phyloP scores from a whole-genome alignment of 345 rosid genomes.

The Kernera saxatilis region DNA sequence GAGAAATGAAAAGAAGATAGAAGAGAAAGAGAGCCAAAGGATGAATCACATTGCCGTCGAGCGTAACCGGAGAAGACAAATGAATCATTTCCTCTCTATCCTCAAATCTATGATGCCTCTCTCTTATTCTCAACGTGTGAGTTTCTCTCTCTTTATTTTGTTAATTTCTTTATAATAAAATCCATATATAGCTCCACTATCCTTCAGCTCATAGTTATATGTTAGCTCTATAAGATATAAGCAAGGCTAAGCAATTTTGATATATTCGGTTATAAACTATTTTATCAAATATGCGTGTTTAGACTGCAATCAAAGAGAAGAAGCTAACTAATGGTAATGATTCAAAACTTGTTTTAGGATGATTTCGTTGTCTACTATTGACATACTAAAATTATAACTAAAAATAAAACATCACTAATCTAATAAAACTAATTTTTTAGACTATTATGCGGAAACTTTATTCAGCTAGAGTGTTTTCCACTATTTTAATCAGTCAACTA shows the following conservation, averaged over 20 bases:
- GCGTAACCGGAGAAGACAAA: conserved; percentile 67
- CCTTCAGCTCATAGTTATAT: background rate
- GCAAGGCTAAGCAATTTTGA: background rate
- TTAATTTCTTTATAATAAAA: background rate
- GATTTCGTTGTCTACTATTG: too few species aligned
- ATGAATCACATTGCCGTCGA: conserved; percentile 65
- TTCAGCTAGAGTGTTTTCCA: too few species aligned
- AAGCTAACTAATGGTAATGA: too few species aligned
- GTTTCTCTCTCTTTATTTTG: background rate
- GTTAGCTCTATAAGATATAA: background rate
- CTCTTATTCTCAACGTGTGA: conserved; percentile 59
- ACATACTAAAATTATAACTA: too few species aligned
- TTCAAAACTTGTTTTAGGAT: too few species aligned
- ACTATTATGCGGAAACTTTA: too few species aligned
- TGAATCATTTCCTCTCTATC: conserved; percentile 55
- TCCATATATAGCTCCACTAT: background rate
- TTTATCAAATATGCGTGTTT: background rate
- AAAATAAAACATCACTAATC: too few species aligned
- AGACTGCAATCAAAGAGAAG: background rate
- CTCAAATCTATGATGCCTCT: conserved; percentile 61
- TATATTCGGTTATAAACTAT: background rate
- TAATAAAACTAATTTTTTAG: too few species aligned
- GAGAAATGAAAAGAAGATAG: conserved; percentile 36
- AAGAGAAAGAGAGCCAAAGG: conserved; percentile 63
- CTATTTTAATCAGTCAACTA: too few species aligned